Percentiles rank a stretch among this genome's conserved stretches.
Conservation (phyloP, 176 grass and related monocot species). For the Aechmea fasciata region DNA sequence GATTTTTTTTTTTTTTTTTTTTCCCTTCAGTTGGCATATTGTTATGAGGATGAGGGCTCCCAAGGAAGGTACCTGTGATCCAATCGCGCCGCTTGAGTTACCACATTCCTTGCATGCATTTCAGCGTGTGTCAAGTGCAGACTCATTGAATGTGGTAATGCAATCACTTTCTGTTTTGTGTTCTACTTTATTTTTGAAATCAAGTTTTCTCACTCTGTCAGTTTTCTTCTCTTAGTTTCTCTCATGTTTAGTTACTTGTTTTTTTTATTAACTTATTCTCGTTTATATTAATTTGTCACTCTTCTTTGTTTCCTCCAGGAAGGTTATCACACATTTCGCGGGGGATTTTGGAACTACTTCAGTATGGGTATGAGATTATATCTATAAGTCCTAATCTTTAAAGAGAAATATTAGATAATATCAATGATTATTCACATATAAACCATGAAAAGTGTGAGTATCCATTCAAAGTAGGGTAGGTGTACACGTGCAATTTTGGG, state of each 20-base stretch:
- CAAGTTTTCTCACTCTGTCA: no score
- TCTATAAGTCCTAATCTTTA: constrained; percentile 6
- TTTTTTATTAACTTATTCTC: constrained; percentile 16
- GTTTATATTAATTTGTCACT: constrained; percentile 10
- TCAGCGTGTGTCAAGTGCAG: constrained; percentile 60
- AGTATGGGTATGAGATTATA: constrained; percentile 60
- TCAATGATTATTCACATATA: background rate
- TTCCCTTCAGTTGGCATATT: constrained; percentile 79
- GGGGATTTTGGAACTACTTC: constrained; percentile 97
- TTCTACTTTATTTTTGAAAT: background rate
- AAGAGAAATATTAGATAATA: background rate
- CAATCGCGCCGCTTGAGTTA: constrained; percentile 79
- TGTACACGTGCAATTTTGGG: no score
- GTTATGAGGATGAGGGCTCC: constrained; percentile 77
- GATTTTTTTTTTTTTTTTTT: background rate
- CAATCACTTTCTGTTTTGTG: constrained; percentile 14
- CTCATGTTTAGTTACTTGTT: no score
- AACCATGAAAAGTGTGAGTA: no score
- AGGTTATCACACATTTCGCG: constrained; percentile 72
- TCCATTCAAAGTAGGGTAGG: no score
- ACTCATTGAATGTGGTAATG: constrained; percentile 77
- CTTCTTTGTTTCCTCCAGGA: constrained; percentile 50
- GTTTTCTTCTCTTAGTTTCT: background rate
- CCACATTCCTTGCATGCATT: constrained; percentile 84
- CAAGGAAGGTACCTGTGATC: constrained; percentile 65